Evolutionary conservation across 805 yeast genomes (phyloP).

Genomic region (Suhomyces prunicola): DNA sequence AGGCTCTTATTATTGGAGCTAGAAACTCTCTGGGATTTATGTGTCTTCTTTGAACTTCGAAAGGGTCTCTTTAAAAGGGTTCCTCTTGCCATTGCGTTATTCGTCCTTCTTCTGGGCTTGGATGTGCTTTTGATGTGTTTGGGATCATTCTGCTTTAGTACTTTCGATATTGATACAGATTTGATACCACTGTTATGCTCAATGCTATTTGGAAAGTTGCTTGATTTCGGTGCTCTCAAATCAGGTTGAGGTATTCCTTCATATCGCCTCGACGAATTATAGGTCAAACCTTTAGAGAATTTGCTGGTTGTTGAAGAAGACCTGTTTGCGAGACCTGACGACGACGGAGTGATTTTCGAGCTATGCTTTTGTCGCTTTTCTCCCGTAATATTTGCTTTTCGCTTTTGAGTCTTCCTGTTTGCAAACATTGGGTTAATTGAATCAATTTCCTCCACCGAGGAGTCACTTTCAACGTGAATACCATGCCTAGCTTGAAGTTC

Average conservation of each 20-base stretch:
- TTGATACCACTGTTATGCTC: not conserved
- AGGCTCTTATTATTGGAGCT: not conserved
- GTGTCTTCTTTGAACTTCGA: not conserved
- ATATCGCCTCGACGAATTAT: not conserved
- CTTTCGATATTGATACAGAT: not conserved
- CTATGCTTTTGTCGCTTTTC: not conserved
- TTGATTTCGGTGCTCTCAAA: not conserved
- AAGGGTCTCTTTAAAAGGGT: not conserved
- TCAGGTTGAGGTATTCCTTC: not conserved
- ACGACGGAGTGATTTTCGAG: not conserved
- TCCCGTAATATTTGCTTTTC: not conserved
- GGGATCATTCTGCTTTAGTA: not conserved
- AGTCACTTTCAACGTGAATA: not conserved
- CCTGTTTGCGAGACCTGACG: not conserved
- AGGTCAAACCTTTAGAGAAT: not conserved
- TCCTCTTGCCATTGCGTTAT: not conserved
- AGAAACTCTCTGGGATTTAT: not conserved
- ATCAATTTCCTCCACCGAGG: slow-evolving; percentile 15
- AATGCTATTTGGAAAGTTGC: not conserved
- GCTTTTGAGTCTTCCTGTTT: not conserved
- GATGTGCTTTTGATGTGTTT: not conserved
- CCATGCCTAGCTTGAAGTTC: not conserved
- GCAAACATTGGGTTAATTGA: slow-evolving; percentile 18
- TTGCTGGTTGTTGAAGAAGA: not conserved
- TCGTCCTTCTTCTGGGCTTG: not conserved